A percentile compares a stretch with the other conserved stretches of the same genome.
These are phyloP conservation scores for Keithomyces neogunnii DNA, from an alignment of 2,329 filamentous ascomycete species.

Conservation along the genomic window DNA sequence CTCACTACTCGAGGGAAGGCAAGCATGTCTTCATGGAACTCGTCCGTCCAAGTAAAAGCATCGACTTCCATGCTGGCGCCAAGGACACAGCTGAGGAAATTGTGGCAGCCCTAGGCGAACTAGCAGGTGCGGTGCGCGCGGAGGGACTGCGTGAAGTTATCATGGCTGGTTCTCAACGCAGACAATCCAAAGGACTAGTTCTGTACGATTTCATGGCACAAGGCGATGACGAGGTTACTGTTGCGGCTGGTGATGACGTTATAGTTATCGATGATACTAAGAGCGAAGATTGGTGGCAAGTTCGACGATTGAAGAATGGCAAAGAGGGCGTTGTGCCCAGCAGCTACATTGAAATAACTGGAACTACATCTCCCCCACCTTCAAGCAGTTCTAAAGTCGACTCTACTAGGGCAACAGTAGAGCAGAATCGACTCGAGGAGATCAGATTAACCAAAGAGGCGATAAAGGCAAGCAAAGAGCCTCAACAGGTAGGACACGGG, in stretches of 20 bases:
- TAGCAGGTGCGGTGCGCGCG: constrained; percentile 78
- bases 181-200: constrained; percentile 75
- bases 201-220: constrained; percentile 96
- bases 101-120: constrained; percentile 75
- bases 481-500: constrained; percentile 63
- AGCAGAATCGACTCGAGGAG: constrained; percentile 74
- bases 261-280: constrained; percentile 80
- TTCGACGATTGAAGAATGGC: constrained; percentile 80
- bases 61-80: constrained; percentile 93
- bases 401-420: constrained; percentile 54
- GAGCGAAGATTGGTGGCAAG: constrained; percentile 98
- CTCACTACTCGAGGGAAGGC: constrained; percentile 95
- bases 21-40: constrained; percentile 97
- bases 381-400: constrained; percentile 37
- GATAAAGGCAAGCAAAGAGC: constrained; percentile 52
- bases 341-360: constrained; percentile 88
- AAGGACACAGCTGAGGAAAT: constrained; percentile 97
- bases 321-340: constrained; percentile 94
- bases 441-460: constrained; percentile 76
- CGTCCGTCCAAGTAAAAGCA: constrained; percentile 82
- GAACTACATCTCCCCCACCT: constrained; percentile 46
- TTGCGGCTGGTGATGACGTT: constrained; percentile 83
- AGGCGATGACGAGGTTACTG: constrained; percentile 92
- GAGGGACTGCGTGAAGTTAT: constrained; percentile 80
- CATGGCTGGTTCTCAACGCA: constrained; percentile 60